Conservation (phyloP, 2,329 filamentous ascomycete genomes). For the Alternaria sp. region DNA sequence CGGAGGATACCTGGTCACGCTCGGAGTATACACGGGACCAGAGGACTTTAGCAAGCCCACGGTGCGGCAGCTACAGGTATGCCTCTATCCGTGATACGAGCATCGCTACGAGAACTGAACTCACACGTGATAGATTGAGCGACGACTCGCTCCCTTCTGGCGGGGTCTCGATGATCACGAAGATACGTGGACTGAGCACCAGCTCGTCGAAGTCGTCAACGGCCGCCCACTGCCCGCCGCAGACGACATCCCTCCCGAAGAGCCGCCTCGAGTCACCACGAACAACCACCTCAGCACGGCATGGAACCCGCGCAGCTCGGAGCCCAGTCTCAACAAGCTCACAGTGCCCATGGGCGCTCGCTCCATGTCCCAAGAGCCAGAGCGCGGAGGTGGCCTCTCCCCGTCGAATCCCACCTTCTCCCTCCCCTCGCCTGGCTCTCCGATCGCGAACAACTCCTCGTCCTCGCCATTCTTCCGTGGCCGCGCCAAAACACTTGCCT, state of each 20-base stretch:
- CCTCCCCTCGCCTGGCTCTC: slow-evolving; percentile 64
- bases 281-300: slow-evolving; percentile 40
- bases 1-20: slow-evolving; percentile 90
- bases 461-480: slow-evolving; percentile 72
- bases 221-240: slow-evolving; percentile 83
- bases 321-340: slow-evolving; percentile 70
- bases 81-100: slow-evolving; percentile 22
- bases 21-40: slow-evolving; percentile 88
- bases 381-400: slow-evolving; percentile 65
- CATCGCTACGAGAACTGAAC: slow-evolving; percentile 6
- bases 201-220: slow-evolving; percentile 88
- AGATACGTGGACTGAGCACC: slow-evolving; percentile 89
- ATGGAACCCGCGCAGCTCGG: slow-evolving; percentile 57
- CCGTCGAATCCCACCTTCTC: slow-evolving; percentile 68
- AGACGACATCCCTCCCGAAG: slow-evolving; percentile 79
- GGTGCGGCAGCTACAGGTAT: slow-evolving; percentile 89
- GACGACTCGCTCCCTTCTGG: slow-evolving; percentile 93
- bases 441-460: slow-evolving; percentile 51
- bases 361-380: slow-evolving; percentile 80
- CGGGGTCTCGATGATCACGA: slow-evolving; percentile 88
- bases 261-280: slow-evolving; percentile 56
- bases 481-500: slow-evolving; percentile 86
- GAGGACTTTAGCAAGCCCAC: slow-evolving; percentile 92
- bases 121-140: slow-evolving; percentile 74
- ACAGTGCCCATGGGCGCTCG: slow-evolving; percentile 80